Percentiles rank a stretch among this genome's conserved stretches.
Conservation (phyloP, 257 asterid species). For the Gentiana straminea region DNA sequence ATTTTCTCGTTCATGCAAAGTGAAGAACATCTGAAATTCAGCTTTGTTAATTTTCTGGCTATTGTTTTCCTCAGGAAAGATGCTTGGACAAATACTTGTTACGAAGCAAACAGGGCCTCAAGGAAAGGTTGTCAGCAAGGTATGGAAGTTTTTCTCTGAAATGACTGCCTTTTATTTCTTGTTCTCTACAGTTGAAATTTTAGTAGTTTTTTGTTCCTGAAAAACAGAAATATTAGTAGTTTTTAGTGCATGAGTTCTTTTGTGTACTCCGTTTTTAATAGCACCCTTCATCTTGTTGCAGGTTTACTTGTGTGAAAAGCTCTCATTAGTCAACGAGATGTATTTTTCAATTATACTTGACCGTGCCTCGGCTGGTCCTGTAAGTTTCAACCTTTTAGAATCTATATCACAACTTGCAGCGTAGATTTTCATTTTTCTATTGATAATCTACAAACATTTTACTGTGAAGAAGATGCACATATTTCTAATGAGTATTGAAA, state of each 20-base stretch:
- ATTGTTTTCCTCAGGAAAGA: conserved; percentile 50
- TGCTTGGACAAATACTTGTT: conserved; percentile 93
- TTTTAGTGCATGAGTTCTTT: too few species aligned
- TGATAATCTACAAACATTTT: too few species aligned
- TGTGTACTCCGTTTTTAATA: neutral
- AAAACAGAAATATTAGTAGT: neutral
- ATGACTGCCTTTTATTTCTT: neutral
- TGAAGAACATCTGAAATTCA: too few species aligned
- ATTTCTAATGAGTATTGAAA: too few species aligned
- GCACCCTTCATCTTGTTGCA: conserved; percentile 20
- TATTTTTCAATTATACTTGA: conserved; percentile 97
- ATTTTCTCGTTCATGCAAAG: too few species aligned
- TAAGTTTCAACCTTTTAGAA: conserved; percentile 30
- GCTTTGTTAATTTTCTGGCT: neutral
- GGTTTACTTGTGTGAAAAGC: conserved; percentile 90
- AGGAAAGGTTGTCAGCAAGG: conserved; percentile 99
- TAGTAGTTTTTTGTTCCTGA: neutral
- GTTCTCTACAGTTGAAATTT: too few species aligned
- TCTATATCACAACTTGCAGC: too few species aligned
- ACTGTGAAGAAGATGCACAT: too few species aligned
- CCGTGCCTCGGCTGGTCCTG: conserved; percentile 94
- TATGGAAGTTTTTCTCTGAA: conserved; percentile 13
- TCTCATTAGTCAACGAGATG: conserved; percentile 98
- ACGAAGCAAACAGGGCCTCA: conserved; percentile 94
- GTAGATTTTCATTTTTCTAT: too few species aligned